These are phyloP conservation scores for Prunus mume DNA, from an alignment of 306 rosid genomes.

Conservation along the genomic window DNA sequence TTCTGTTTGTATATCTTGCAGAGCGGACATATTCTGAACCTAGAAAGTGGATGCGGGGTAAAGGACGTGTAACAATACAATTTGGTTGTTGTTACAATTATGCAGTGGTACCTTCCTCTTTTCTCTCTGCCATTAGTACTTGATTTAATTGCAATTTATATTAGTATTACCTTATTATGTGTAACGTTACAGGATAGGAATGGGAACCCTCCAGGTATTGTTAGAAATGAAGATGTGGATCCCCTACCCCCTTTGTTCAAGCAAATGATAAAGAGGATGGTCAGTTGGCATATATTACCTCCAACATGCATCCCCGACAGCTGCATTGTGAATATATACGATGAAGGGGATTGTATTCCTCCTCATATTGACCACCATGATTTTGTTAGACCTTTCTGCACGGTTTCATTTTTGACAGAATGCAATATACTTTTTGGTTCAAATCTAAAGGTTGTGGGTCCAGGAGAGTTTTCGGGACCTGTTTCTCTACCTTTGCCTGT, in stretches of 20 bases:
- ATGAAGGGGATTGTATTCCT: slow-evolving; percentile 70
- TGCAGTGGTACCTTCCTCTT: slow-evolving; percentile 34
- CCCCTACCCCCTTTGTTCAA: slow-evolving; percentile 55
- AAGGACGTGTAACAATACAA: slow-evolving; percentile 63
- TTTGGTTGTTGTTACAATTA: slow-evolving; percentile 75
- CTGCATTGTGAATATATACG: slow-evolving; percentile 69
- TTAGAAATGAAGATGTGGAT: slow-evolving; percentile 54
- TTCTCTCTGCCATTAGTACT: not conserved
- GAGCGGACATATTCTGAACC: slow-evolving; percentile 58
- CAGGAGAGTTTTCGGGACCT: not conserved
- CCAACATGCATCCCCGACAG: slow-evolving; percentile 53
- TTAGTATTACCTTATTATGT: not conserved
- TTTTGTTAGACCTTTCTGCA: slow-evolving; percentile 52
- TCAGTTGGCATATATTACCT: slow-evolving; percentile 46
- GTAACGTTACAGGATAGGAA: slow-evolving; percentile 44
- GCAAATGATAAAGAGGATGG: slow-evolving; percentile 57
- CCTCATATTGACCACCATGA: slow-evolving; percentile 67
- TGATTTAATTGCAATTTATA: not conserved
- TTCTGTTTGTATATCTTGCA: slow-evolving; percentile 4
- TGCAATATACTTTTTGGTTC: slow-evolving; percentile 43
- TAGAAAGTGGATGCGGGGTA: slow-evolving; percentile 67
- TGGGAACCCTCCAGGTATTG: slow-evolving; percentile 60
- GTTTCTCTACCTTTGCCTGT: not conserved
- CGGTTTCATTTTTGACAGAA: slow-evolving; percentile 43
- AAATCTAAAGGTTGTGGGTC: not conserved